Evolutionary conservation across 768 basidiomycete species (phyloP).

Genomic region (Leccinum boreale): DNA sequence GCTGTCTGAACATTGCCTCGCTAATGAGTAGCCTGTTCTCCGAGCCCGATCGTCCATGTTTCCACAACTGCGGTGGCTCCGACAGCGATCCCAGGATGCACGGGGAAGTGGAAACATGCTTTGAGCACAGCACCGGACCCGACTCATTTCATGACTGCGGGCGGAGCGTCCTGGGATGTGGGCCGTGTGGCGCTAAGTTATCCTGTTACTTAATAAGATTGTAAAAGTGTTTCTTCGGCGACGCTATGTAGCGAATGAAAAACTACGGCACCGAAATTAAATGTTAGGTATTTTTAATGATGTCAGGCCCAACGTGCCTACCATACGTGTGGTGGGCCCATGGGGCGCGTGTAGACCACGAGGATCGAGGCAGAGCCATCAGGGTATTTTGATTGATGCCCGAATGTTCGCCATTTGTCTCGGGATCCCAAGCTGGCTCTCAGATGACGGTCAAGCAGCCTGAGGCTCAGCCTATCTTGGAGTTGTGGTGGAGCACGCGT

Average conservation of each 20-base stretch:
- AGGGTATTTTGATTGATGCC: neutral
- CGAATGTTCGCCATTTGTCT: neutral
- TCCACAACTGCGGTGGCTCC: constrained; percentile 4
- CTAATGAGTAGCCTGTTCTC: neutral
- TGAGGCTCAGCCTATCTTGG: neutral
- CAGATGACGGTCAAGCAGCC: neutral
- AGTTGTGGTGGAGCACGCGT: neutral
- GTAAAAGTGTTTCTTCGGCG: neutral
- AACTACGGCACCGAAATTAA: constrained; percentile 18
- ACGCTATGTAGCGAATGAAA: constrained; percentile 1
- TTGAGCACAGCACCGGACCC: constrained; percentile 9
- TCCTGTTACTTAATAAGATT: neutral
- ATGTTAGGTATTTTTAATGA: neutral
- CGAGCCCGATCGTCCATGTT: constrained; percentile 2
- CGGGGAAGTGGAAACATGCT: constrained; percentile 6
- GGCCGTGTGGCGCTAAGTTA: neutral
- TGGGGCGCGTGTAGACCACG: constrained; percentile 15
- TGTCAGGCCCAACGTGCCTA: constrained; percentile 8
- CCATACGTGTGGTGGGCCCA: constrained; percentile 5
- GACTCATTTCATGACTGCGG: constrained; percentile 13
- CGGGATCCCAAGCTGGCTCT: neutral
- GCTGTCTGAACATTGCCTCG: constrained; percentile 2
- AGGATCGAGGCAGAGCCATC: constrained; percentile 1
- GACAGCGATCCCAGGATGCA: constrained; percentile 5
- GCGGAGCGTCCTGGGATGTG: neutral